These are phyloP conservation scores for Ramaria rubella DNA, from an alignment of 768 basidiomycete genomes.

Conservation along the genomic window DNA sequence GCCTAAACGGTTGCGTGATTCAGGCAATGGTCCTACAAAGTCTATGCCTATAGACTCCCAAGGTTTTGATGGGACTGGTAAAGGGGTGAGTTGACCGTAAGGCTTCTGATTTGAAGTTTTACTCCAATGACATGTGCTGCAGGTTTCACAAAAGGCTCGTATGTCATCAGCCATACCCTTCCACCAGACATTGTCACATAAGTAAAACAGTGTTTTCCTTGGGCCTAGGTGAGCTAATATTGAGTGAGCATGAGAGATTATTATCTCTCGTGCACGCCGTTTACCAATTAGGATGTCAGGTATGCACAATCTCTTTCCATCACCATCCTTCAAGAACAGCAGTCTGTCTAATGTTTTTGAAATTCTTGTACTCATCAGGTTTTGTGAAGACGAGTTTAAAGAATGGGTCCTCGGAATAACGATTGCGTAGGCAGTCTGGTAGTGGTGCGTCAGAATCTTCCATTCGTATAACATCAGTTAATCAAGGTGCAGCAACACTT, in stretches of 20 bases:
- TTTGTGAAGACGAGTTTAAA: slow-evolving; percentile 21
- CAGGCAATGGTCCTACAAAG: slow-evolving; percentile 20
- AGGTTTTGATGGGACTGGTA: slow-evolving; percentile 16
- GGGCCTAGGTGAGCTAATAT: slow-evolving; percentile 22
- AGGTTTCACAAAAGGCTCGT: slow-evolving; percentile 21
- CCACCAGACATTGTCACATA: slow-evolving; percentile 19
- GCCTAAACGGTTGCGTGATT: background rate
- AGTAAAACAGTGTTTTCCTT: slow-evolving; percentile 20
- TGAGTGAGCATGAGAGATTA: slow-evolving; percentile 30
- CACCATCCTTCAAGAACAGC: slow-evolving; percentile 7
- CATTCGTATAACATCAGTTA: no score
- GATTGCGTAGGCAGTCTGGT: slow-evolving; percentile 9
- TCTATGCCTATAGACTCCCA: slow-evolving; percentile 27
- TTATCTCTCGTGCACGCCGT: slow-evolving; percentile 21
- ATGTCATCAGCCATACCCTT: slow-evolving; percentile 14
- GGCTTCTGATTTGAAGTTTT: slow-evolving; percentile 21
- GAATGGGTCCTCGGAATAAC: slow-evolving; percentile 19
- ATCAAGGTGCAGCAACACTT: no score
- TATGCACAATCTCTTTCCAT: slow-evolving; percentile 14
- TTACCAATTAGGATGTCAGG: slow-evolving; percentile 2
- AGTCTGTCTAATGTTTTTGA: slow-evolving; percentile 7
- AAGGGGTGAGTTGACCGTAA: slow-evolving; percentile 13
- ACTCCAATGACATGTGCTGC: slow-evolving; percentile 19
- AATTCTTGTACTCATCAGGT: slow-evolving; percentile 10
- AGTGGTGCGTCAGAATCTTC: no score